Evolutionary conservation across 2,329 filamentous ascomycete species (phyloP), one percentile per base, ranked within the genome.

Genomic region (Akanthomyces lecanii): DNA sequence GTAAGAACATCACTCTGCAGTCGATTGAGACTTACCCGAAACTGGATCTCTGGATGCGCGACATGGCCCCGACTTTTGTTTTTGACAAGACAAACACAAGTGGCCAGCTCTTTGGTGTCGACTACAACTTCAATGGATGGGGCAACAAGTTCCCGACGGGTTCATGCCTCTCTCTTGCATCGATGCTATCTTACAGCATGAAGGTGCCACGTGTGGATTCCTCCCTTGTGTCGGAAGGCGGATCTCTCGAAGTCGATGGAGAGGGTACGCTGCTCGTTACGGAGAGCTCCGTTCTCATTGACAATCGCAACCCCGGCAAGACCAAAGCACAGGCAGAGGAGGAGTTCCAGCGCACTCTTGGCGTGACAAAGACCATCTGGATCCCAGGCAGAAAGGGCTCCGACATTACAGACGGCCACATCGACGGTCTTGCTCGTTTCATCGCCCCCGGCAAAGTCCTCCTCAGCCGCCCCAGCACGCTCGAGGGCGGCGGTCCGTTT

Each of bases 71-170:
- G 0, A 63, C 69, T 1, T 67, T 71, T 58, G 68, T 68, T 16
- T 3, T 54, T 5, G 50, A 64, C 44, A 50, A 53, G 1, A 42
- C 14, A 10, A 1, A 10, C 2, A 56, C 63, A 12, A 58, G 59
- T 3, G 44, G 25, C 1, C 28, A 50, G 18, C 54, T 63, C 11
- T 44, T 58, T 1, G 71, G 69, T 2, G 58, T 73, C 11, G 65
- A 68, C n/a, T 66, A 68, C 18, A 70, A 67, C 50, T 73, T 73
- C 58, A 73, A 73, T n/a, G 66, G 68, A 40, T 73, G 71, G 72
- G 72, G 72, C 0, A 56, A 55, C 0, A 71, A 67, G 21, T 57
- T 66, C 8, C 56, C 60, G 8, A 62, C 54, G 58, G 63, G 3
- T 42, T 69, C 57, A 36, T 66, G 50, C 10, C 38, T 2, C 38